phyloP scores from a whole-genome alignment of 2,329 filamentous ascomycete genomes.

The Colletotrichum tamarilloi region DNA sequence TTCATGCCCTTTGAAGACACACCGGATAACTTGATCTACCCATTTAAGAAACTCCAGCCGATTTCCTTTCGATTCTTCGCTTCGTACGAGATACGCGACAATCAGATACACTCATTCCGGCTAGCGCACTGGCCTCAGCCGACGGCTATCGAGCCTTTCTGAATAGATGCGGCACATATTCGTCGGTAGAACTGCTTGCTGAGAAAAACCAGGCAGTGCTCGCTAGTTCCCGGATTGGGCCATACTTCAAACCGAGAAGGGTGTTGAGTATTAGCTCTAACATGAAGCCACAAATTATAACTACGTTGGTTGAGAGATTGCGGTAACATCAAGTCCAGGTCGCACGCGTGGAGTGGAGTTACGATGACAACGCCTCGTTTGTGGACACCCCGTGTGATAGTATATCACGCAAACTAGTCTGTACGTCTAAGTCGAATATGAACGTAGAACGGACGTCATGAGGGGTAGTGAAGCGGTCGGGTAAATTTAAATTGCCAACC shows the following conservation, averaged over 20 bases:
- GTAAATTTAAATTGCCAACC: too few species aligned
- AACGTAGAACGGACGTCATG: background rate
- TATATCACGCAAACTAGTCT: background rate
- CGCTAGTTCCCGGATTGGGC: background rate
- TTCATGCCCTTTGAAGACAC: background rate
- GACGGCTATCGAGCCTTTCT: background rate
- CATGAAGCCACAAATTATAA: background rate
- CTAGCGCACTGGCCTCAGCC: background rate
- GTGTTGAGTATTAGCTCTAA: background rate
- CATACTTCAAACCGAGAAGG: rapidly evolving
- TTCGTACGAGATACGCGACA: background rate
- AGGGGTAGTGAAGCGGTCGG: too few species aligned
- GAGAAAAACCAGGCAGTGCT: background rate
- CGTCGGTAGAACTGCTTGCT: too few species aligned
- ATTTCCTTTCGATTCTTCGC: background rate
- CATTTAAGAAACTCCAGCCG: background rate
- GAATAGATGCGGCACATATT: background rate
- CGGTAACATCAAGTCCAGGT: background rate
- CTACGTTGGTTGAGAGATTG: background rate
- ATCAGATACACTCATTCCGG: background rate
- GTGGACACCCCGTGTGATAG: background rate
- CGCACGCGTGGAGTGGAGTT: background rate
- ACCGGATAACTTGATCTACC: background rate
- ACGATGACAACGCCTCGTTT: background rate
- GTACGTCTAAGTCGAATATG: background rate